phyloP scores from a whole-genome alignment of 1,284 basidiomycete genomes.

The Binderoboletus segoi region DNA sequence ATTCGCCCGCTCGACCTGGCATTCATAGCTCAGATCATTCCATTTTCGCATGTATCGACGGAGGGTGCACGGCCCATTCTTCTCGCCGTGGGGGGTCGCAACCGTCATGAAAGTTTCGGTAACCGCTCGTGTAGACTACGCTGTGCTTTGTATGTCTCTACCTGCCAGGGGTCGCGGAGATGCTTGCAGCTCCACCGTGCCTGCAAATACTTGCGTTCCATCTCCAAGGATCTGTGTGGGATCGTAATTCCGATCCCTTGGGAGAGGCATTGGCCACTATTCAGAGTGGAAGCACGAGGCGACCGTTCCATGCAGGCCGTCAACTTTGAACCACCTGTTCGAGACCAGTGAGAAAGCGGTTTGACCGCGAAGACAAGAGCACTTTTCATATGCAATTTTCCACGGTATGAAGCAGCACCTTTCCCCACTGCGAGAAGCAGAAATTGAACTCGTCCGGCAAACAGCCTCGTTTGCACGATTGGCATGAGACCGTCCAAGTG shows the following conservation, averaged over 20 bases:
- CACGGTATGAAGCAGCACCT: not conserved
- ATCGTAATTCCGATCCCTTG: conserved; percentile 8
- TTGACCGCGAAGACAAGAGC: too few relatives aligned
- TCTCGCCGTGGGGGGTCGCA: too few relatives aligned
- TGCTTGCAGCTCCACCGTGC: conserved; percentile 12
- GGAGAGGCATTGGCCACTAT: not conserved
- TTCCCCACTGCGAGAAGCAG: conserved; percentile 1
- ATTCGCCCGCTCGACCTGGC: too few relatives aligned
- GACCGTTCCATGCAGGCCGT: conserved; percentile 9
- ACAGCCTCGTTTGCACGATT: conserved; percentile 4
- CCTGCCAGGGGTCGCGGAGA: too few relatives aligned
- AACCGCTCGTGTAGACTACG: too few relatives aligned
- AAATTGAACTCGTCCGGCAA: conserved; percentile 8
- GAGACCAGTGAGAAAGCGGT: not conserved
- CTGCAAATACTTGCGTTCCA: conserved; percentile 8
- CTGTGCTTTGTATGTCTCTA: too few relatives aligned
- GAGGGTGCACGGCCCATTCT: too few relatives aligned
- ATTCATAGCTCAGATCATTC: too few relatives aligned
- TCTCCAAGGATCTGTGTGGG: not conserved
- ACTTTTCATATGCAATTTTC: conserved; percentile 11
- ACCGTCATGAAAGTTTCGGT: too few relatives aligned
- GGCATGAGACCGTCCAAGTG: conserved; percentile 5
- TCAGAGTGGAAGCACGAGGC: conserved; percentile 7
- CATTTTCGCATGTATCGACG: too few relatives aligned
- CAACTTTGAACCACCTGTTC: conserved; percentile 15